phyloP scores from a whole-genome alignment of 306 rosid genomes.

The Ormosia semicastrata region DNA sequence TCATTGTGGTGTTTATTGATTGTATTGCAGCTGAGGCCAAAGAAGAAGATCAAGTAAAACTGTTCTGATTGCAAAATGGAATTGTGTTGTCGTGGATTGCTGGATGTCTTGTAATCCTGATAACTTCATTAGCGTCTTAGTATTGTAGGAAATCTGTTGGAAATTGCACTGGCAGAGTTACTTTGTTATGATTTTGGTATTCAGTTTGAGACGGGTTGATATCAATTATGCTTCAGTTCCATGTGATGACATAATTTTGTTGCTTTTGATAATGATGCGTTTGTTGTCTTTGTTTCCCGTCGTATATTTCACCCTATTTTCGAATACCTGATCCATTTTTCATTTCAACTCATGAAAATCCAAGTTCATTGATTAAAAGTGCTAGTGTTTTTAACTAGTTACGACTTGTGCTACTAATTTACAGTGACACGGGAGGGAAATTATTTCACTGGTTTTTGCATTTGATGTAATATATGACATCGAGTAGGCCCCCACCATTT shows the following conservation, averaged over 20 bases:
- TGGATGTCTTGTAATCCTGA: constrained; percentile 22
- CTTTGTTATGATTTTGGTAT: constrained; percentile 1
- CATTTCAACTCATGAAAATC: background rate
- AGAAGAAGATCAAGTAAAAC: constrained; percentile 98
- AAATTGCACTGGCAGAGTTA: background rate
- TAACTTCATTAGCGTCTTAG: constrained; percentile 16
- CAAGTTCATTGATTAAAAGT: background rate
- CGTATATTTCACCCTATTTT: background rate
- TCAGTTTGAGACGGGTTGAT: background rate
- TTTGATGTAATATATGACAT: background rate
- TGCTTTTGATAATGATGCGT: background rate
- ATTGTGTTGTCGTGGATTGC: constrained; percentile 19
- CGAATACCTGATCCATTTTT: background rate
- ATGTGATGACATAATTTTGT: constrained; percentile 7
- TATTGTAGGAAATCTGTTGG: constrained; percentile 15
- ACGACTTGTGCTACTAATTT: background rate
- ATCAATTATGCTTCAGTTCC: constrained; percentile 11
- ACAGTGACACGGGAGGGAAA: background rate
- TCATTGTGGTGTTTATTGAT: background rate
- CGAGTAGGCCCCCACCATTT: background rate
- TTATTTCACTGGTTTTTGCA: background rate
- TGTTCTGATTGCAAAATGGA: constrained; percentile 16
- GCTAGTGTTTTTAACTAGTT: background rate
- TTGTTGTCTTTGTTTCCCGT: background rate
- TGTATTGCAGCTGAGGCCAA: constrained; percentile 91